phyloP scores from a whole-genome alignment of 2,329 filamentous ascomycete species.

The Colletotrichum salicis region DNA sequence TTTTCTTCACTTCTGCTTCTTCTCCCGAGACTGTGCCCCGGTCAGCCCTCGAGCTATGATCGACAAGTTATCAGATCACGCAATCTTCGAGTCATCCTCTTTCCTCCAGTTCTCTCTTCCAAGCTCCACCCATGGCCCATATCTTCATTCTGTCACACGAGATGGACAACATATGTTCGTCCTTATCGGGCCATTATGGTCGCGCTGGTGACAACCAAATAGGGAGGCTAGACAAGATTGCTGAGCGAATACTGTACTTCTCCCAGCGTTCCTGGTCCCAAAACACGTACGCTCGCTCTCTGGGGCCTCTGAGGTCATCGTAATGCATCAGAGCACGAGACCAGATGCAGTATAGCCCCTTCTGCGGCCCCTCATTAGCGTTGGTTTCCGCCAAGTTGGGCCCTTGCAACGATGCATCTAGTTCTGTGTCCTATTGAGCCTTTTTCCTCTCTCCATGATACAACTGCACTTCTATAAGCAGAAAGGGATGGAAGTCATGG shows the following conservation, averaged over 20 bases:
- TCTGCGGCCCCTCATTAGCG: not conserved
- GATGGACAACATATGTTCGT: too few species aligned
- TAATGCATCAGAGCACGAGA: not conserved
- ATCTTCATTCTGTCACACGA: too few species aligned
- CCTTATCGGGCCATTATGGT: too few species aligned
- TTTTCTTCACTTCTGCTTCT: too few species aligned
- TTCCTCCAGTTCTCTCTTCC: too few species aligned
- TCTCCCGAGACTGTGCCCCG: too few species aligned
- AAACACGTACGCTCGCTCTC: not conserved
- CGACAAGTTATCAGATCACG: too few species aligned
- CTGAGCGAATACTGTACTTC: not conserved
- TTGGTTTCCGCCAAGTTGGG: not conserved
- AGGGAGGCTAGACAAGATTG: not conserved
- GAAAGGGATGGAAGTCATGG: accelerated
- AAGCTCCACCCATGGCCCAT: too few species aligned
- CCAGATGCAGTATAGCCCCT: not conserved
- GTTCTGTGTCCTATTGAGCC: not conserved
- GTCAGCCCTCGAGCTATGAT: too few species aligned
- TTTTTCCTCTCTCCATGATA: not conserved
- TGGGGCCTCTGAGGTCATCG: not conserved
- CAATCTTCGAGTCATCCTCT: too few species aligned
- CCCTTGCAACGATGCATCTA: too few species aligned
- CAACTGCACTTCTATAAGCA: not conserved
- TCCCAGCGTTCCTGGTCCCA: not conserved
- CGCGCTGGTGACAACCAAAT: too few species aligned